phyloP scores from a whole-genome alignment of 768 basidiomycete genomes.

The Cantharellus anzutake region DNA sequence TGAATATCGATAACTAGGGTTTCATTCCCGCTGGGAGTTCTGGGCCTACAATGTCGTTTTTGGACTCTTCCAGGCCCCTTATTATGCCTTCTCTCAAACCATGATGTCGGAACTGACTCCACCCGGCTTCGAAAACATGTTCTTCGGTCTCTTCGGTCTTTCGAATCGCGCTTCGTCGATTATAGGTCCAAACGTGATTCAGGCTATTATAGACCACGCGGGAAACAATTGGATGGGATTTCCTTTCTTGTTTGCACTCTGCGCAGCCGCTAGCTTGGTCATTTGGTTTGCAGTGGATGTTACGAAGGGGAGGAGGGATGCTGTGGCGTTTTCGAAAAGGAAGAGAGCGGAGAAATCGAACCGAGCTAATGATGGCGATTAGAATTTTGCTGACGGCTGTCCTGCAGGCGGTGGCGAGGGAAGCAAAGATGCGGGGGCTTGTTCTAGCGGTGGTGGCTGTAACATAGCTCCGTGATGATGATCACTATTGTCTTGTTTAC shows the following conservation, averaged over 20 bases:
- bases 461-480: too few relatives aligned
- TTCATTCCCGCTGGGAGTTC: constrained; percentile 76
- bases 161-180: constrained; percentile 75
- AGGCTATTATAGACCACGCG: constrained; percentile 45
- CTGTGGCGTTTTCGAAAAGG: constrained; percentile 22
- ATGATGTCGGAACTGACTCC: constrained; percentile 48
- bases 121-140: constrained; percentile 74
- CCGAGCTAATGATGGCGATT: too few relatives aligned
- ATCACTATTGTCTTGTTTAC: too few relatives aligned
- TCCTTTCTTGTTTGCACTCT: constrained; percentile 64
- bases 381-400: too few relatives aligned
- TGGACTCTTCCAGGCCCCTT: constrained; percentile 71
- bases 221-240: constrained; percentile 72
- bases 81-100: constrained; percentile 48
- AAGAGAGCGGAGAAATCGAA: neutral
- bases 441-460: too few relatives aligned
- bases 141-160: constrained; percentile 45
- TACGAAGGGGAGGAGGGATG: constrained; percentile 40
- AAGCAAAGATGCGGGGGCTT: too few relatives aligned
- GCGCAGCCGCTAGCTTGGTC: constrained; percentile 40
- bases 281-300: constrained; percentile 66
- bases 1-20: constrained; percentile 18
- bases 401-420: too few relatives aligned
- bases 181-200: constrained; percentile 73
- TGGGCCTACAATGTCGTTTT: constrained; percentile 73